Base-by-base conservation (phyloP, 2,329 filamentous ascomycete species). In the Phialocephala subalpina region DNA sequence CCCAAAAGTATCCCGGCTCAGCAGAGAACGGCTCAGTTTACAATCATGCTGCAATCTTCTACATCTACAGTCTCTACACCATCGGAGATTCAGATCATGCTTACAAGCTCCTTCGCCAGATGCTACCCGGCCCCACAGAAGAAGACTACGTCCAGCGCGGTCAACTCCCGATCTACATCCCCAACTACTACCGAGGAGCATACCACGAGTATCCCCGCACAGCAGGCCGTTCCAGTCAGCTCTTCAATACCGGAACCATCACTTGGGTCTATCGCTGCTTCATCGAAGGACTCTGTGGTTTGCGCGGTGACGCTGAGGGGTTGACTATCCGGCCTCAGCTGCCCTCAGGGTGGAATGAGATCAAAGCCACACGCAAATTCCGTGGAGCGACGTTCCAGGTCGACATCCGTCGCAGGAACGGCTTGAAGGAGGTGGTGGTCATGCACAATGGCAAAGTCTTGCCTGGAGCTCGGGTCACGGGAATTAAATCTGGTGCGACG, bases 1-100 rank as follows among this genome's bases (percentile, higher is more conserved):
- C 85, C 65, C 84, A 87, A 72, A 87, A 87, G 74, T 85, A 83
- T 64, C 82, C 84, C 2, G 85, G 85, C 2, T 84, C 84, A 53
- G 85, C 82, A n/a, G 85, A 87, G 75, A 87, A 87, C 73, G 85
- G 80, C 0, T 82, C 83, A 27, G 83, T 87, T 20, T 87, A 87
- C 74, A 87, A 87, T 77, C 85, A 87, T 73, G 84, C 85, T 0
- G 81, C 79, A 36, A 80, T 82, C 12, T 87, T 87, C 72, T 87
- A 86, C 74, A 79, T 84, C 57, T 82, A 85, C 78, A 81, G 81
- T 12, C 73, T 87, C 27, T 87, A 87, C 76, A 78, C 77, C 27
- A 80, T 86, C 67, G 80, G 79, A 25, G 78, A 86, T 67, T 75
- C 76, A 1, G 84, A 86, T 64, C 80, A 83, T 18, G 85, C 85